Conservation (phyloP, 2,329 filamentous ascomycete species). For the Tolypocladium inflatum region DNA sequence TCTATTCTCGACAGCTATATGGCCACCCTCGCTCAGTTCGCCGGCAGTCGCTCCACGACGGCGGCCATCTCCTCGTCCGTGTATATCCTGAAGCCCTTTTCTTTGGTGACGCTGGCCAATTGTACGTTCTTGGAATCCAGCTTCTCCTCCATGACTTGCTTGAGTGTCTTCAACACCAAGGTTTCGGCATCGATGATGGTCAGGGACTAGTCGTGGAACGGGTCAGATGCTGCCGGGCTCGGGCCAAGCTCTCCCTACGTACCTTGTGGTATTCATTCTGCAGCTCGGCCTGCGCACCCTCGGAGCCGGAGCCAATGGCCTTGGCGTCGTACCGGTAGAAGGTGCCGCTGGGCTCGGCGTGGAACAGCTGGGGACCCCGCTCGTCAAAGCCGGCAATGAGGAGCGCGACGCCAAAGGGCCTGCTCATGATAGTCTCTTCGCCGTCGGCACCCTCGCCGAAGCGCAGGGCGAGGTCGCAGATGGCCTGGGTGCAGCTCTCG, state of each 20-base stretch:
- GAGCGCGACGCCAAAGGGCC: conserved; percentile 92
- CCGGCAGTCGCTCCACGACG: conserved; percentile 74
- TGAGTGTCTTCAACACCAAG: conserved; percentile 90
- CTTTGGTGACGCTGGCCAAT: conserved; percentile 93
- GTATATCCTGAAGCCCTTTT: conserved; percentile 98
- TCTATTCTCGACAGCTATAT: neutral
- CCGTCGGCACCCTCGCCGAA: conserved; percentile 97
- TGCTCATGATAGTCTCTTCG: conserved; percentile 97
- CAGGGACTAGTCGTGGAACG: conserved; percentile 50
- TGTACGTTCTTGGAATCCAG: conserved; percentile 98
- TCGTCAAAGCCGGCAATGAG: conserved; percentile 96
- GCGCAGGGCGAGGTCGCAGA: conserved; percentile 90
- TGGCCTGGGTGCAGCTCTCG: conserved; percentile 97
- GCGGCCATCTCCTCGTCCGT: conserved; percentile 93
- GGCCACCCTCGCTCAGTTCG: conserved; percentile 36
- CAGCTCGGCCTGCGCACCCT: conserved; percentile 93
- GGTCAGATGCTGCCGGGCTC: conserved; percentile 2
- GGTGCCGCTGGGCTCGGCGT: conserved; percentile 94
- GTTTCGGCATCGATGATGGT: conserved; percentile 91
- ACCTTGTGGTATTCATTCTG: conserved; percentile 98
- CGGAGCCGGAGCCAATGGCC: conserved; percentile 93
- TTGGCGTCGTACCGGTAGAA: conserved; percentile 99
- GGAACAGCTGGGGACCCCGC: conserved; percentile 93
- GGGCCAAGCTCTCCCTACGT: conserved; percentile 6
- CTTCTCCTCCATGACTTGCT: conserved; percentile 99